Evolutionary conservation across 352 stramenopile genomes (phyloP).

Genomic region (Pythium insidiosum): DNA sequence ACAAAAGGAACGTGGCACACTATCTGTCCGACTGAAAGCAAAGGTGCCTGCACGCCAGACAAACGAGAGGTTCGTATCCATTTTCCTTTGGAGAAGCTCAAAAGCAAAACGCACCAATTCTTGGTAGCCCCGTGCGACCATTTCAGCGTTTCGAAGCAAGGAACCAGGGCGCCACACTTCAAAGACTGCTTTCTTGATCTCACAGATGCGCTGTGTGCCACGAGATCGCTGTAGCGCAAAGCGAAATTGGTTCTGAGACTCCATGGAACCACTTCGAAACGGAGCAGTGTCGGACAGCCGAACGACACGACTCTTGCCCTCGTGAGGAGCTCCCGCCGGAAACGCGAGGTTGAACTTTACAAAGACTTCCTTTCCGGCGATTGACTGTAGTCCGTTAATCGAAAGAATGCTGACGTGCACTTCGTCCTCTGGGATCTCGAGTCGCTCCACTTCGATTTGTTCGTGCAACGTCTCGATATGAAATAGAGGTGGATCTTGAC

Average conservation of each 20-base stretch:
- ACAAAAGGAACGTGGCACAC: constrained; percentile 49
- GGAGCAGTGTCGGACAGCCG: constrained; percentile 21
- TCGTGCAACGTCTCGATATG: constrained; percentile 25
- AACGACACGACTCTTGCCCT: constrained; percentile 43
- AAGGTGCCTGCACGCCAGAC: constrained; percentile 22
- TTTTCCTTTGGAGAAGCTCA: background rate
- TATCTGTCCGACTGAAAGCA: constrained; percentile 45
- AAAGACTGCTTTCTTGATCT: constrained; percentile 74
- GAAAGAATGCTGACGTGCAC: constrained; percentile 40
- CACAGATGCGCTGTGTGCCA: constrained; percentile 65
- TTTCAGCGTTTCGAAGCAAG: constrained; percentile 55
- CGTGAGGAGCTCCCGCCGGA: constrained; percentile 38
- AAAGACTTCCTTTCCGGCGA: constrained; percentile 42
- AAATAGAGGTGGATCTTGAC: constrained; percentile 41
- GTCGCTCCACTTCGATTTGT: constrained; percentile 36
- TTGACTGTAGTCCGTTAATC: constrained; percentile 30
- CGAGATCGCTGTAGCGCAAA: constrained; percentile 52
- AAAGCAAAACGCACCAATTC: constrained; percentile 59
- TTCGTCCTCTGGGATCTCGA: constrained; percentile 36
- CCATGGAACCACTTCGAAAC: constrained; percentile 17
- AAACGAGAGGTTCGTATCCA: background rate
- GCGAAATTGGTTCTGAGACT: constrained; percentile 20
- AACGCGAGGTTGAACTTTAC: constrained; percentile 76
- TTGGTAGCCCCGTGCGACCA: constrained; percentile 56
- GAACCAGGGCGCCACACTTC: constrained; percentile 64